phyloP scores from a whole-genome alignment of 106 monocot genomes.

The Hemerocallis citrina region DNA sequence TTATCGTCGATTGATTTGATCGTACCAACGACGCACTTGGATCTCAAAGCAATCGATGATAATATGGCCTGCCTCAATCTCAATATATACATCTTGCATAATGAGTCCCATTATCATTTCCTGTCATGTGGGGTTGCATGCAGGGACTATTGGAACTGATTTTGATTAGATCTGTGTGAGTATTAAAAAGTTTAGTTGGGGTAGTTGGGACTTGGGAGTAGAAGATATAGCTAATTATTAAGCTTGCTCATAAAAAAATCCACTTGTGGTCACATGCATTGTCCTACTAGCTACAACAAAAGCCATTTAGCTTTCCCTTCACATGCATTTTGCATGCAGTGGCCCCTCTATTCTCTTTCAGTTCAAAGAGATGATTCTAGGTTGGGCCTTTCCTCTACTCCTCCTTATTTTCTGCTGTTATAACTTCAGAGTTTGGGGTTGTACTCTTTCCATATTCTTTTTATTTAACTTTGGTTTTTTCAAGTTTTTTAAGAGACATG shows the following conservation, averaged over 20 bases:
- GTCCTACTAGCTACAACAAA: neutral
- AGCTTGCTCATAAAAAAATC: too few relatives aligned
- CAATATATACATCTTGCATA: neutral
- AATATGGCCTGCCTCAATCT: too few relatives aligned
- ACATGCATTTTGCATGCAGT: neutral
- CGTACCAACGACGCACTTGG: too few relatives aligned
- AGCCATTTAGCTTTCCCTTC: neutral
- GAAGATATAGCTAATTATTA: neutral
- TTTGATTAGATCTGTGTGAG: neutral
- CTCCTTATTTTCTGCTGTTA: too few relatives aligned
- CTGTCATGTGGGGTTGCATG: neutral
- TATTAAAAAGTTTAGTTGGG: conserved; percentile 7
- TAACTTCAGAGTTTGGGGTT: too few relatives aligned
- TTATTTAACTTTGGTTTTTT: too few relatives aligned
- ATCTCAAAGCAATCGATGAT: too few relatives aligned
- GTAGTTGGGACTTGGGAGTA: conserved; percentile 2
- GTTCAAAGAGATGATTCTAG: neutral
- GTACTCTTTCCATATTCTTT: too few relatives aligned
- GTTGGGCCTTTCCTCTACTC: too few relatives aligned
- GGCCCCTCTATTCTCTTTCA: neutral
- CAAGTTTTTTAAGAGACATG: too few relatives aligned
- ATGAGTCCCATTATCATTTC: neutral
- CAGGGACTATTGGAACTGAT: neutral
- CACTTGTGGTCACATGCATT: neutral
- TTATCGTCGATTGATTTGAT: too few relatives aligned